Conservation (phyloP, 345 rosid species). For the Sonneratia caseolaris region DNA sequence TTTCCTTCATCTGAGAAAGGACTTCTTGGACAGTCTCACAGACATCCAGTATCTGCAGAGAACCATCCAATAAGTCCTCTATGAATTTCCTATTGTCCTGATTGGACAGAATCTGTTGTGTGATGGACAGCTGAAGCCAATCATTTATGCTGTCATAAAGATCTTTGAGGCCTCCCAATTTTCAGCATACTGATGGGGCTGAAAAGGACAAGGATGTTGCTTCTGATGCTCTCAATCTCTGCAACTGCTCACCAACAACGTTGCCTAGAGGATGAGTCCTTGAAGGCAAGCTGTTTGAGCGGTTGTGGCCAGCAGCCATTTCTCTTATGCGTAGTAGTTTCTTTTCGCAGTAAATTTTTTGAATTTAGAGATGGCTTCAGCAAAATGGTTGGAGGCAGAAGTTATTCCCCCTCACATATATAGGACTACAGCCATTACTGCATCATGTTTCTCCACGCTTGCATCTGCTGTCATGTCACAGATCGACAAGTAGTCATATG, state of each 20-base stretch:
- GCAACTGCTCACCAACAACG: conserved; percentile 12
- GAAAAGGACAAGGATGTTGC: conserved; percentile 6
- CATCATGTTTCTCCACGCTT: neutral
- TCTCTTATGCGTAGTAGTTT: neutral
- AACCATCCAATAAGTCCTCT: conserved; percentile 14
- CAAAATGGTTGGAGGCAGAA: neutral
- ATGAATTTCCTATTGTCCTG: conserved; percentile 2
- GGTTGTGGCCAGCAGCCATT: conserved; percentile 16
- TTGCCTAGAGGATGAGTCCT: conserved; percentile 16
- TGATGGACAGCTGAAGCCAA: conserved; percentile 13
- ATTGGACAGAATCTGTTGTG: conserved; percentile 7
- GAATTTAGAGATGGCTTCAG: neutral
- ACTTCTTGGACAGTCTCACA: conserved; percentile 12
- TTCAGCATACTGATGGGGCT: neutral
- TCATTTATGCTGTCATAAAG: neutral
- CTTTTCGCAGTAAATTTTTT: neutral
- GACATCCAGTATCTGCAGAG: conserved; percentile 12
- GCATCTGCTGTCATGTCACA: conserved; percentile 9
- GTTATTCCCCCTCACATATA: neutral
- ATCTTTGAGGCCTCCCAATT: conserved; percentile 9
- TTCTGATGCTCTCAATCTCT: conserved; percentile 16
- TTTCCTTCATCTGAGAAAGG: conserved; percentile 9
- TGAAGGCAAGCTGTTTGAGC: conserved; percentile 24
- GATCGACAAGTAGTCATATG: neutral
- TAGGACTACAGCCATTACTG: neutral